phyloP scores from a whole-genome alignment of 2,329 filamentous ascomycete genomes.

The Colletotrichum siamense region DNA sequence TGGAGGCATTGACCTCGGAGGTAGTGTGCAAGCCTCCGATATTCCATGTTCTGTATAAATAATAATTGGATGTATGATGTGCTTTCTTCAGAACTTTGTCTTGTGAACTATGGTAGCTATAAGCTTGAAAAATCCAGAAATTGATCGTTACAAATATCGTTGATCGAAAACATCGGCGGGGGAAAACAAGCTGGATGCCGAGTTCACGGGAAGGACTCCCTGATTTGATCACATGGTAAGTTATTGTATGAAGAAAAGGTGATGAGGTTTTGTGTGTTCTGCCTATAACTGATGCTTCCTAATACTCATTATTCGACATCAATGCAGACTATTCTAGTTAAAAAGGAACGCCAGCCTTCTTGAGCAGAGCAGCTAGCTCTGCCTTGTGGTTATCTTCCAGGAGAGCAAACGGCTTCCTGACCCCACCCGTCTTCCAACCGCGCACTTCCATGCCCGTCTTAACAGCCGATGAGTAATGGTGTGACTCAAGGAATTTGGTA shows the following conservation, averaged over 20 bases:
- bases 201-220: neutral
- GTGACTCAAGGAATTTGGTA: constrained; percentile 53
- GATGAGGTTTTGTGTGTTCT: neutral
- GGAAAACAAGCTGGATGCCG: neutral
- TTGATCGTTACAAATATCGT: neutral
- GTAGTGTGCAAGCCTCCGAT: neutral
- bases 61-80: neutral
- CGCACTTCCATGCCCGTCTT: constrained; percentile 56
- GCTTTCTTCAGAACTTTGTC: neutral
- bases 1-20: constrained; percentile 10
- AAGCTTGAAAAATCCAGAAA: neutral
- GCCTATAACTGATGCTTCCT: neutral
- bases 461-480: constrained; percentile 51
- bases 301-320: neutral
- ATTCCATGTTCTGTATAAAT: neutral
- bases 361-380: constrained; percentile 41
- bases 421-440: constrained; percentile 49
- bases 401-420: constrained; percentile 54
- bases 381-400: constrained; percentile 33
- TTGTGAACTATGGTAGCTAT: neutral
- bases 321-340: neutral
- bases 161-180: neutral
- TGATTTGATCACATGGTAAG: neutral
- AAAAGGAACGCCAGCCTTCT: constrained; percentile 39
- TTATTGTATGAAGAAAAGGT: neutral